Percentiles rank a stretch among this genome's conserved stretches.
These are phyloP conservation scores for Achaetomium macrosporum DNA, from an alignment of 2,329 filamentous ascomycete genomes.

Conservation along the genomic window DNA sequence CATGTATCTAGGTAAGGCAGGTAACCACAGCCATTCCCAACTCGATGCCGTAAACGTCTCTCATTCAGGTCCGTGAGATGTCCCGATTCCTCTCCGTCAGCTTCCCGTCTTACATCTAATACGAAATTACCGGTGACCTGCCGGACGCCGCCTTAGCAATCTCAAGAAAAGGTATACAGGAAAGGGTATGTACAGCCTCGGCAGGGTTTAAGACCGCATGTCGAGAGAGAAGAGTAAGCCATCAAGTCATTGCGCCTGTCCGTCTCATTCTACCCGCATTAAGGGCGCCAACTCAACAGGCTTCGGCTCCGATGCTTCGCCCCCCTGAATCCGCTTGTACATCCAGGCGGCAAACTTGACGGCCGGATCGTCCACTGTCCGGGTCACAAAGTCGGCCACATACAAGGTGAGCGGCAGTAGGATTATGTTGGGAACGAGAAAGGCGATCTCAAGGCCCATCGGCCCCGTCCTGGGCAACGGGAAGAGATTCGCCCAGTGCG, in stretches of 20 bases:
- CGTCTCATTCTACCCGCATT: slow-evolving; percentile 8
- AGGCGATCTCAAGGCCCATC: slow-evolving; percentile 54
- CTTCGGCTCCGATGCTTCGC: slow-evolving; percentile 17
- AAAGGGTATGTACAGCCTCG: background rate
- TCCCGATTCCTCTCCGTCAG: too few relatives aligned
- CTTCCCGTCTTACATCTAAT: too few relatives aligned
- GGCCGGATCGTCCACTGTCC: slow-evolving; percentile 52
- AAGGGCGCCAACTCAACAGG: slow-evolving; percentile 10
- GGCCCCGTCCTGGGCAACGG: slow-evolving; percentile 51
- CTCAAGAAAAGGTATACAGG: too few relatives aligned
- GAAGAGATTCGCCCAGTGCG: slow-evolving; percentile 51
- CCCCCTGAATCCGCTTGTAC: slow-evolving; percentile 42
- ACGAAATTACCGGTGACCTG: too few relatives aligned
- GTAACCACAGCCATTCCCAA: too few relatives aligned
- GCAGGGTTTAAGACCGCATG: background rate
- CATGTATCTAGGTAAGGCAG: too few relatives aligned
- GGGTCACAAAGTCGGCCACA: slow-evolving; percentile 51
- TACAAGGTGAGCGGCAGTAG: slow-evolving; percentile 55
- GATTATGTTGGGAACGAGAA: slow-evolving; percentile 54
- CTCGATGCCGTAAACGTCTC: too few relatives aligned
- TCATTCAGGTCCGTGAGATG: too few relatives aligned
- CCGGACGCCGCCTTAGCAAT: too few relatives aligned
- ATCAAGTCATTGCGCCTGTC: background rate
- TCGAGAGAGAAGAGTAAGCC: background rate
- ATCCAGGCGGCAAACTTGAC: slow-evolving; percentile 53